These are phyloP conservation scores for Parafenestella ontariensis DNA, from an alignment of 2,329 filamentous ascomycete genomes.

Conservation along the genomic window DNA sequence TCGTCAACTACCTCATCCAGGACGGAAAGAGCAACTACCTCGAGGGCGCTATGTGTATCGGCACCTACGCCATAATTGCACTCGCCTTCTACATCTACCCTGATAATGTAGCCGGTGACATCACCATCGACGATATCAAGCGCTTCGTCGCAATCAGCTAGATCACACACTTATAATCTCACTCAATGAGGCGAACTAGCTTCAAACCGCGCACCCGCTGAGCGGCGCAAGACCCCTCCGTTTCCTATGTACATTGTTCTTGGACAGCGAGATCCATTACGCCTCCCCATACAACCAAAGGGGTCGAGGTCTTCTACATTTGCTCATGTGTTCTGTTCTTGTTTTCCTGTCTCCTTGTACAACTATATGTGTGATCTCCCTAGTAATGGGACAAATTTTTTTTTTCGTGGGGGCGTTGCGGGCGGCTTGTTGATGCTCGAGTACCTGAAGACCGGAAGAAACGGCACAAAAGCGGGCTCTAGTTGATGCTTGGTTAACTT, in stretches of 20 bases:
- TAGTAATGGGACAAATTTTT: not conserved
- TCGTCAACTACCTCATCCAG: conserved; percentile 86
- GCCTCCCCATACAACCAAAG: not conserved
- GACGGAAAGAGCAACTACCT: conserved; percentile 88
- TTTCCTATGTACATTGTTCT: conserved; percentile 19
- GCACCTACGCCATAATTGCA: conserved; percentile 65
- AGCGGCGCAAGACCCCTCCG: conserved; percentile 1
- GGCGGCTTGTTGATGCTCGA: conserved; percentile 6
- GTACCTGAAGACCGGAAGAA: not conserved
- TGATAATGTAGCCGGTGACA: conserved; percentile 54
- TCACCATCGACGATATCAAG: conserved; percentile 35
- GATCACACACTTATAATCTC: not conserved
- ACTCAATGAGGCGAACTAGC: not conserved
- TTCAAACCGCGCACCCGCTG: conserved; percentile 1
- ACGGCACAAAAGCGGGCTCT: not conserved
- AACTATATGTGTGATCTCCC: conserved; percentile 7
- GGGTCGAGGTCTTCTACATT: not conserved
- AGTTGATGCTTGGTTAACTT: not conserved
- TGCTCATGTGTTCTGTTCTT: not conserved
- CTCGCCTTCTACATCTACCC: conserved; percentile 68
- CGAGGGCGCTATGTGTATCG: conserved; percentile 71
- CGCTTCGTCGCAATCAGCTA: conserved; percentile 32
- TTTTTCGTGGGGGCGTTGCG: conserved; percentile 13
- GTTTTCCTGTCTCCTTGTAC: conserved; percentile 8
- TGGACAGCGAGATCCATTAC: not conserved